Conservation (phyloP, 176 grass and related monocot genomes). For the Hyparrhenia diplandra region DNA sequence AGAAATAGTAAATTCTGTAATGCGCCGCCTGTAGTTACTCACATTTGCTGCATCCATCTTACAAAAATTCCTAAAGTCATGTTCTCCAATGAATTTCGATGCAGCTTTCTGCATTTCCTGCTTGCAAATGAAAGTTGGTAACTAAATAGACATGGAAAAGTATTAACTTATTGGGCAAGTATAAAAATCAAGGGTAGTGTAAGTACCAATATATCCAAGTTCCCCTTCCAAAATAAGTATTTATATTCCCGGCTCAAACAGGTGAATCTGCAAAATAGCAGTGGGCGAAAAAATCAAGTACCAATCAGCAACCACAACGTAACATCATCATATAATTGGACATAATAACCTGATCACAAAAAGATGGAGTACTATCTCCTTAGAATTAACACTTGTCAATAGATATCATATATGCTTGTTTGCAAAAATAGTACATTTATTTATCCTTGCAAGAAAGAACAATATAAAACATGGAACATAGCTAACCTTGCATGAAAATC, state of each 20-base stretch:
- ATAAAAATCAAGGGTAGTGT: slow-evolving; percentile 22
- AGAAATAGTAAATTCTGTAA: slow-evolving; percentile 83
- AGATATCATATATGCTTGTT: background rate
- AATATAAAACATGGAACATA: background rate
- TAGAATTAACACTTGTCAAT: background rate
- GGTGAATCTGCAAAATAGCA: slow-evolving; percentile 65
- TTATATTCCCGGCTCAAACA: slow-evolving; percentile 89
- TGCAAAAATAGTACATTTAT: background rate
- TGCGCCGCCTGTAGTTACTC: slow-evolving; percentile 72
- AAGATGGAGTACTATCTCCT: too few species aligned
- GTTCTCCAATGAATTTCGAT: slow-evolving; percentile 71
- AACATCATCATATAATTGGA: too few species aligned
- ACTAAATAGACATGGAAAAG: background rate
- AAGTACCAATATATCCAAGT: slow-evolving; percentile 63
- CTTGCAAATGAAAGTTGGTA: slow-evolving; percentile 21
- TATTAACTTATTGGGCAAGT: background rate
- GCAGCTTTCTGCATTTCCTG: slow-evolving; percentile 89
- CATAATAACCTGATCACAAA: too few species aligned
- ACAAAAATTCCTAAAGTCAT: slow-evolving; percentile 97
- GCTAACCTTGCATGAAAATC: slow-evolving; percentile 84
- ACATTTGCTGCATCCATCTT: slow-evolving; percentile 98
- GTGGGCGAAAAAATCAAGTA: slow-evolving; percentile 8
- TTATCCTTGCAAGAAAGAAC: background rate
- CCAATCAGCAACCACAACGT: background rate
- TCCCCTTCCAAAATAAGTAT: slow-evolving; percentile 87